Evolutionary conservation across 176 grass and related monocot species (phyloP).

Genomic region (Otatea glauca): DNA sequence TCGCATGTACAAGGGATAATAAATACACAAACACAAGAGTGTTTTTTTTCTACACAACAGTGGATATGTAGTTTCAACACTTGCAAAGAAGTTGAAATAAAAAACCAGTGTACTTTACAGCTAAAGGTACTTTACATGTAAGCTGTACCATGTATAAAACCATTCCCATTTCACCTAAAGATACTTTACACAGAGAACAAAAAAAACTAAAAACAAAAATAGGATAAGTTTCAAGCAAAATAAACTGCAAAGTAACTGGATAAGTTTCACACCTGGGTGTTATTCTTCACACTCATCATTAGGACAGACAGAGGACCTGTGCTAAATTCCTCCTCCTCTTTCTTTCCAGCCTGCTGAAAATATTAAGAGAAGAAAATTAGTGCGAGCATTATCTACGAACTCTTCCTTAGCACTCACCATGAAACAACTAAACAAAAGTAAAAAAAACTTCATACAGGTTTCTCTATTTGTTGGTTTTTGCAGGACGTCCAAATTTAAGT

Average conservation of each 20-base stretch:
- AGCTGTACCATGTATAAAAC: neutral
- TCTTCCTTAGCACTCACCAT: neutral
- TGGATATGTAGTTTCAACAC: neutral
- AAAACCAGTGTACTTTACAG: no score
- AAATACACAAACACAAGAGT: neutral
- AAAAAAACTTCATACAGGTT: neutral
- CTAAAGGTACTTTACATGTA: no score
- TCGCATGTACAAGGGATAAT: no score
- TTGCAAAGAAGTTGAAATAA: neutral
- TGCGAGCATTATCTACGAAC: neutral
- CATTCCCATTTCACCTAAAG: neutral
- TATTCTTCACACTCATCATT: slow-evolving; percentile 90
- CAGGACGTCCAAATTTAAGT: neutral
- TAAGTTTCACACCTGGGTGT: slow-evolving; percentile 61
- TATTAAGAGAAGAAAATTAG: neutral
- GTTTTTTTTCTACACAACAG: neutral
- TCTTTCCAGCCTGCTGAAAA: slow-evolving; percentile 55
- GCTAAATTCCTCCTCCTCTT: slow-evolving; percentile 79
- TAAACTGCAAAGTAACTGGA: neutral
- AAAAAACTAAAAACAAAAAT: neutral
- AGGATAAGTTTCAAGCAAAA: neutral
- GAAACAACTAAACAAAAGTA: neutral
- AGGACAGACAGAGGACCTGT: slow-evolving; percentile 80
- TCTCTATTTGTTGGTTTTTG: neutral
- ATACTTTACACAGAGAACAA: neutral